These are phyloP conservation scores for Populus alba DNA, from an alignment of 345 rosid species.

Conservation along the genomic window DNA sequence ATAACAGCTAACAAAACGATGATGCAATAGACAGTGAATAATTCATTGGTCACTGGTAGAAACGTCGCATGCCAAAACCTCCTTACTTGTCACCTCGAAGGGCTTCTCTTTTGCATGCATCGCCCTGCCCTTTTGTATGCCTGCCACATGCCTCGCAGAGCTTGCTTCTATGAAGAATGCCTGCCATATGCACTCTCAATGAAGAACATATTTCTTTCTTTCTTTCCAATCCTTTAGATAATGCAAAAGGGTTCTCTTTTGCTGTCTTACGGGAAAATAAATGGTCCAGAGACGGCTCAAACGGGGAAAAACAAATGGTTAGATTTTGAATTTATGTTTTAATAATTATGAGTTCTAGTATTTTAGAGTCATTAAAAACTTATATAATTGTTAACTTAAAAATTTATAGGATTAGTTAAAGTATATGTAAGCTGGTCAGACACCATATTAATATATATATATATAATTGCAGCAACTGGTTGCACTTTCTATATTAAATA, in stretches of 20 bases:
- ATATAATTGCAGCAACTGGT: neutral
- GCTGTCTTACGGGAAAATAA: neutral
- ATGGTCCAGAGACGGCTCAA: too few relatives aligned
- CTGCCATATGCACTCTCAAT: neutral
- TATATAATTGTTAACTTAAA: fast-evolving
- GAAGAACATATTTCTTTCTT: neutral
- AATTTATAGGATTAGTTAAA: too few relatives aligned
- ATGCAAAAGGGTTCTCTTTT: neutral
- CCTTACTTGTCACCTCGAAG: neutral
- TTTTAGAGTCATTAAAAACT: too few relatives aligned
- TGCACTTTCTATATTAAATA: neutral
- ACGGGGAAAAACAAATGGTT: too few relatives aligned
- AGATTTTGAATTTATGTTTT: too few relatives aligned
- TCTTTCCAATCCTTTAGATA: neutral
- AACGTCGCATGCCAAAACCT: neutral
- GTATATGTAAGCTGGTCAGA: too few relatives aligned
- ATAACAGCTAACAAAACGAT: too few relatives aligned
- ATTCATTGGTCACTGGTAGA: neutral
- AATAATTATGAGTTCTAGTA: too few relatives aligned
- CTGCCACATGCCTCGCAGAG: neutral
- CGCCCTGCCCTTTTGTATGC: neutral
- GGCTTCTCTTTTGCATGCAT: neutral
- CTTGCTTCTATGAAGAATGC: neutral
- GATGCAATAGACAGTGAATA: too few relatives aligned
- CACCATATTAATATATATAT: too few relatives aligned